Base-by-base conservation (phyloP, 495 filamentous ascomycete genomes). In the Annulohypoxylon nitens region DNA sequence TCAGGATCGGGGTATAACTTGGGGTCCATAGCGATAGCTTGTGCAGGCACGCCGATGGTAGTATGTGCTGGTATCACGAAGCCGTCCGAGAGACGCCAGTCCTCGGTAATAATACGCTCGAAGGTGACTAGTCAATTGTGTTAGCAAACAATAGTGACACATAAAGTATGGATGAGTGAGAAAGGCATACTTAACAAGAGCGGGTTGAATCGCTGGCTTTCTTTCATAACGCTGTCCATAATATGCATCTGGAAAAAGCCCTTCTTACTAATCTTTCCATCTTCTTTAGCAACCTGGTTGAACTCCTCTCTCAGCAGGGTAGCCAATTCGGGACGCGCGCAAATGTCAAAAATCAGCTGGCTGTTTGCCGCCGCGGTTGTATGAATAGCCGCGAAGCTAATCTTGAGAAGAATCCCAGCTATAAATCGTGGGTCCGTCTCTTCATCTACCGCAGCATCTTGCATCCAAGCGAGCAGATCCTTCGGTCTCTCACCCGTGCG, bases 171-270 rank as follows among this genome's bases (percentile, higher is more conserved):
- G 9, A 9, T 26, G n/a, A n/a, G n/a, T n/a, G n/a, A 33, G n/a
- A n/a, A 37, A 76, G 34, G 0, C 75, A 70, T 76, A 80, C 81
- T 69, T 26, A 81, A 69, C 61, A 39, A 79, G 71, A 60, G 39
- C 20, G 69, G 45, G 34, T 70, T 47, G 18, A 83, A 75, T 12
- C 87, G 71, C 65, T 83, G 80, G 8, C 76, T 73, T 67, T 89
- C 87, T 54, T 85, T 84, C 54, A 88, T 80, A 65, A 87, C 84
- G 59, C 80, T 83, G 73, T 88, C 87, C 60, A 88, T 43, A 61
- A 84, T 84, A 36, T 76, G 74, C 71, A 88, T 74, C 45, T 81
- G 74, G 1, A 59, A 23, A 10, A 62, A 58, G 0, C 62, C 53
- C 16, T 82, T 60, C 25, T 71, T 78, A 7, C 62, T 67, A 48